Base-by-base conservation (phyloP, 202 grass and related monocot genomes). In the Setaria viridis region DNA sequence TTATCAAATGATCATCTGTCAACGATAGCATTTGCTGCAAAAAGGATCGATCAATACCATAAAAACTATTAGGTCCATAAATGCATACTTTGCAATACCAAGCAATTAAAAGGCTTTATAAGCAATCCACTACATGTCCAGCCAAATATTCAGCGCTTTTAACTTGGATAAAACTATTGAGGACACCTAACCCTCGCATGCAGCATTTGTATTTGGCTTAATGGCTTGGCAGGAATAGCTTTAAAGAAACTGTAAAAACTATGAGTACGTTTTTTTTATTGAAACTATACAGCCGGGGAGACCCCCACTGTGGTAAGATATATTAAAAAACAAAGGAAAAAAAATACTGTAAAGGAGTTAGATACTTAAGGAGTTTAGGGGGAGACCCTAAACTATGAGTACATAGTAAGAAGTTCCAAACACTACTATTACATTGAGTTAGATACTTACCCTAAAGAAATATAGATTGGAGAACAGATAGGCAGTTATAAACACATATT, bases 21-120 rank as follows among this genome's bases (percentile, higher is more conserved):
- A 2, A 53, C 20, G 3, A 53, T 74, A 46, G 39, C 57, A 59
- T 47, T 63, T 51, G 43, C 81, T 74, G 6, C 43, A 39, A 53
- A 57, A 84, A 7, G 25, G 47, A 49, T 49, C 43, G 11, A 60
- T 62, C 12, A 10, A 75, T 19, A 21, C 5, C 10, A 41, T 20
- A 16, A 75, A 84, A 30, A 74, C 7, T 39, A 74, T 25, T 72
- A 83, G 45, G 16, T 74, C 10, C 16, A 20, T 15, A 72, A 21
- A 72, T 82, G 13, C 9, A 6, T 74, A 62, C 5, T 34, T 34
- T 83, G 50, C 20, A 47, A 47, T 15, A 48, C 21, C 21, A 62
- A 37, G 3, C 6, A 33, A 82, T 15, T 49, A 34, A 34, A 72
- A 3, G 0, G 11, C 19, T 9, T 83, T 74, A 7, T 53, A 74